Conservation (phyloP, 2,329 filamentous ascomycete genomes). For the Neoascochyta sp. region DNA sequence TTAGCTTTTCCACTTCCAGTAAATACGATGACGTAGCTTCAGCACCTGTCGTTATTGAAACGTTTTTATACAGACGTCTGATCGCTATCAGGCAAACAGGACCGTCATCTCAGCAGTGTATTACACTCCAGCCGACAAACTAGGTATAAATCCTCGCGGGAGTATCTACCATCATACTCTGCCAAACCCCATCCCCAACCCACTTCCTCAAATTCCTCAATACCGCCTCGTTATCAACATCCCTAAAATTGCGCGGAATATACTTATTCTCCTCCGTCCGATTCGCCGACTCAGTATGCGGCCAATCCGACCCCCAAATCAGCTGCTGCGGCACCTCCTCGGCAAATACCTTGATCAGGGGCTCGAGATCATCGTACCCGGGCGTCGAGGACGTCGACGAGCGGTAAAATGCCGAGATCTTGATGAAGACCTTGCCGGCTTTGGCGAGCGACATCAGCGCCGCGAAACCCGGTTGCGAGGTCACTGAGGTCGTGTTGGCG, state of each 20-base stretch:
- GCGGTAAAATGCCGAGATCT: conserved; percentile 57
- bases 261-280: conserved; percentile 3
- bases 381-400: conserved; percentile 35
- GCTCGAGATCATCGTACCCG: conserved; percentile 37
- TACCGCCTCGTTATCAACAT: conserved; percentile 1
- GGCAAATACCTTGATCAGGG: conserved; percentile 48
- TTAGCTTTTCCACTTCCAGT: too few relatives aligned
- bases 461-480: conserved; percentile 50
- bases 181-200: conserved; percentile 1
- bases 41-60: too few relatives aligned
- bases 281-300: conserved; percentile 57
- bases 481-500: conserved; percentile 13
- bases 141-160: conserved; percentile 1
- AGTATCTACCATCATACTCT: conserved; percentile 2
- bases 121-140: too few relatives aligned
- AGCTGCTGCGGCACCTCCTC: conserved; percentile 48
- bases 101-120: too few relatives aligned
- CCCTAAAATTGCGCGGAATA: conserved; percentile 1
- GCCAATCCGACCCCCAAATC: conserved; percentile 61
- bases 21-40: too few relatives aligned
- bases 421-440: conserved; percentile 51
- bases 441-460: conserved; percentile 48
- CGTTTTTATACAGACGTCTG: too few relatives aligned
- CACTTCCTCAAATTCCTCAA: conserved; percentile 2
- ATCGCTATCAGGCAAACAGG: too few relatives aligned